phyloP scores from a whole-genome alignment of 2,329 filamentous ascomycete species.

The Neurospora crassa region DNA sequence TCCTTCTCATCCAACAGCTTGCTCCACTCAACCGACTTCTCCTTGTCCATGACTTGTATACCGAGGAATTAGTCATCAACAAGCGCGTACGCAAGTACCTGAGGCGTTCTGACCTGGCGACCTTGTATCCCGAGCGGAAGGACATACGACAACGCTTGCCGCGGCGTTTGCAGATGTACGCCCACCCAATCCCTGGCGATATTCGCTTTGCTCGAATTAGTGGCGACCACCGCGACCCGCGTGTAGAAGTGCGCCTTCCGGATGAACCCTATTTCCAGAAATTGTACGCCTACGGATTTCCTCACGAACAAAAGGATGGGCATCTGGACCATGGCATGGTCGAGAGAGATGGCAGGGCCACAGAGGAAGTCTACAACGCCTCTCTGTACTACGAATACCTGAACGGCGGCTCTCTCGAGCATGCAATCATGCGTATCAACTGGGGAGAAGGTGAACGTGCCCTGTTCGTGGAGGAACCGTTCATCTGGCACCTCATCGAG shows the following conservation, averaged over 20 bases:
- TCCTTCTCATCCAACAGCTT: background rate
- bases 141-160: background rate
- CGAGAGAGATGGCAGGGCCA: background rate
- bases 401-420: constrained; percentile 9
- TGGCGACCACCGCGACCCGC: background rate
- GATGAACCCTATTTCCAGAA: constrained; percentile 7
- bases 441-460: background rate
- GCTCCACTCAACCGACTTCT: background rate
- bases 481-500: constrained; percentile 13
- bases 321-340: background rate
- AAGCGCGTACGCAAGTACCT: background rate
- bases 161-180: background rate
- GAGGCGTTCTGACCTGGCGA: background rate
- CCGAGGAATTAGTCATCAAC: background rate
- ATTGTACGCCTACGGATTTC: constrained; percentile 6
- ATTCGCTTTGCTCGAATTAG: constrained; percentile 7
- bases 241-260: constrained; percentile 1
- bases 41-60: background rate
- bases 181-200: constrained; percentile 2
- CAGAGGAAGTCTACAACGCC: background rate
- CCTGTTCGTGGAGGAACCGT: constrained; percentile 8
- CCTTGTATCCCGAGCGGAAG: background rate
- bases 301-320: background rate
- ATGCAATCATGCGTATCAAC: constrained; percentile 3
- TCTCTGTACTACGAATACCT: constrained; percentile 9